Evolutionary conservation across 2,329 filamentous ascomycete genomes (phyloP).

Genomic region (Ophiocordyceps camponoti-rufipedis): DNA sequence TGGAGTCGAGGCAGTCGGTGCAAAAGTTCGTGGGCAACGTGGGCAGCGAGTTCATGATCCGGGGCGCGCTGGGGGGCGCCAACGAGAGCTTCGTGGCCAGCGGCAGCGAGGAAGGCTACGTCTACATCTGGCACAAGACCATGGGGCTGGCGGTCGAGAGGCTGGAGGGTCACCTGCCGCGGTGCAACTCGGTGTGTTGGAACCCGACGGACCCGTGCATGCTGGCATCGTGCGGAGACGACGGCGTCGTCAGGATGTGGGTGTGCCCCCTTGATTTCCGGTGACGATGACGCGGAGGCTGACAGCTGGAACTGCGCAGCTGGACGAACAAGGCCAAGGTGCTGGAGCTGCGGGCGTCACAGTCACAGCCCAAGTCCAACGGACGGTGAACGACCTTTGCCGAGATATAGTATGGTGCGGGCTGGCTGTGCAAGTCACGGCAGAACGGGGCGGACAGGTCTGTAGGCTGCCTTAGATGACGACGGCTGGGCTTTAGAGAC

Average conservation of each 20-base stretch:
- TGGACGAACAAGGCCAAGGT: conserved; percentile 9
- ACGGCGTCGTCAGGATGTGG: conserved; percentile 71
- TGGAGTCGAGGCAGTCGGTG: conserved; percentile 52
- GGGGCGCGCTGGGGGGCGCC: conserved; percentile 72
- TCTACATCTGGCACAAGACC: conserved; percentile 85
- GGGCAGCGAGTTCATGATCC: conserved; percentile 62
- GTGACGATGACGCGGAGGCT: background rate
- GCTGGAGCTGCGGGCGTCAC: conserved; percentile 6
- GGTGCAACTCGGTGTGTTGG: conserved; percentile 82
- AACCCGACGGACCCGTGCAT: conserved; percentile 67
- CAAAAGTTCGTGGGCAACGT: conserved; percentile 59
- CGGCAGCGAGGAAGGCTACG: conserved; percentile 63
- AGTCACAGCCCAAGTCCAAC: conserved; percentile 3
- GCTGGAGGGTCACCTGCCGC: conserved; percentile 53
- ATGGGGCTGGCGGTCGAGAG: conserved; percentile 60
- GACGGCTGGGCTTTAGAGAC: no score
- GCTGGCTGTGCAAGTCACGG: no score
- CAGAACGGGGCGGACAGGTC: no score
- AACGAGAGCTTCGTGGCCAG: conserved; percentile 83
- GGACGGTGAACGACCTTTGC: conserved; percentile 5
- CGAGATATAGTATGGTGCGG: conserved; percentile 2
- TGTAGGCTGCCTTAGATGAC: no score
- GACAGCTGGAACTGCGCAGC: background rate
- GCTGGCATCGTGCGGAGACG: conserved; percentile 85
- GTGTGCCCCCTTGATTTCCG: conserved; percentile 13